Evolutionary conservation across 306 rosid species (phyloP), one percentile per base, ranked within the genome.

Genomic region (Vicia sativa): DNA sequence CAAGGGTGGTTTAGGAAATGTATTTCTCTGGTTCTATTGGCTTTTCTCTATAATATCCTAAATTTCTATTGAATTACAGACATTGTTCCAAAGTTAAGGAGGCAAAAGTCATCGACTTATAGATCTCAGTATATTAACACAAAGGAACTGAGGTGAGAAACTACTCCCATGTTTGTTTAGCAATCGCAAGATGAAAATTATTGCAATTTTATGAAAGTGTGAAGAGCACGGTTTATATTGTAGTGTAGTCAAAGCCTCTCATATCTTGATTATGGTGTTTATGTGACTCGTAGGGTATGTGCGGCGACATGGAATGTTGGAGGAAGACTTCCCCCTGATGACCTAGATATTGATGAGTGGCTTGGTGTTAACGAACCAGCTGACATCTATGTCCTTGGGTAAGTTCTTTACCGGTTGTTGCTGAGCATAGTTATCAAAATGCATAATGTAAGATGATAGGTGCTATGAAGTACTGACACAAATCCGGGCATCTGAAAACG

Each of bases 321-420:
- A 65, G 99, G 99, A 74, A 84, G 54, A 77, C 78, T 77, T 80
- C 99, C 97, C 57, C 91, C 99, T 9, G 95, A 91, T 37, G 96
- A 95, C 83, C 73, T 90, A 54, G 95, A 90, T 80, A 85, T 95
- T 77, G 99, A 90, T 77, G 95, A 87, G 48, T 95, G 96, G 97
- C 75, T 95, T 10, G 89, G 83, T 58, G 77, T 79, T 62, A 66
- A 78, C 38, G 95, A 88, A 59, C 97, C 99, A 42, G 97, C 99
- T 65, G 99, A 95, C 72, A 84, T 95, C 73, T 95, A 95, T 75
- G 96, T 95, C 67, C 81, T 95, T 9, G 99, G 99, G 99, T 95
- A 78, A 76, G 88, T 78, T 54, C 15, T 59, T 43, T 25, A 9
- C 52, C 3, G 50, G 43, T 67, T 35, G 35, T 69, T 70, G 58